phyloP scores from a whole-genome alignment of 2,329 filamentous ascomycete genomes.

The Dactylellina haptotyla region DNA sequence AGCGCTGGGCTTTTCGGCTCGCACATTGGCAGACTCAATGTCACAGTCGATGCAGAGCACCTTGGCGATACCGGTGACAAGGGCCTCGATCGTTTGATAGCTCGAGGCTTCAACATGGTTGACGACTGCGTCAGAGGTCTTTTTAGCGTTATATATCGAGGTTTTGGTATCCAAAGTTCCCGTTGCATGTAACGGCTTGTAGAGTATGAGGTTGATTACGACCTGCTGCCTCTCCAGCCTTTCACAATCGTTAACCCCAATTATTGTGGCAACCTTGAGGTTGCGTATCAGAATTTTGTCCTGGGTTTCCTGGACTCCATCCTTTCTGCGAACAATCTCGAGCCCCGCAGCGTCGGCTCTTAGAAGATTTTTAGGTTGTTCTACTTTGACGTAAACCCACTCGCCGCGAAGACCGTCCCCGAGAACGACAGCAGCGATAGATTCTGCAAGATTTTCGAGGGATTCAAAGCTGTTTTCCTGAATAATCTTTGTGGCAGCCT shows the following conservation, averaged over 20 bases:
- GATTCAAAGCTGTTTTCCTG: constrained; percentile 54
- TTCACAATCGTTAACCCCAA: constrained; percentile 68
- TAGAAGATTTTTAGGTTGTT: constrained; percentile 57
- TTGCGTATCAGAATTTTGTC: constrained; percentile 57
- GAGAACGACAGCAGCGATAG: constrained; percentile 54
- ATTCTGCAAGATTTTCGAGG: constrained; percentile 57
- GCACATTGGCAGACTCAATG: constrained; percentile 64
- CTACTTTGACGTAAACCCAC: constrained; percentile 57
- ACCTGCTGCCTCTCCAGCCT: constrained; percentile 66
- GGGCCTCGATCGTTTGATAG: constrained; percentile 66
- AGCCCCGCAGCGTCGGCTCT: constrained; percentile 57
- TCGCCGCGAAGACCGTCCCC: constrained; percentile 55
- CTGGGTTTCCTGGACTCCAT: constrained; percentile 50
- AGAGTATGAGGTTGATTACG: constrained; percentile 60
- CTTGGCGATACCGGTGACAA: constrained; percentile 65
- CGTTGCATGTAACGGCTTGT: constrained; percentile 57
- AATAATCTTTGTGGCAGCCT: constrained; percentile 54
- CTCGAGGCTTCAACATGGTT: constrained; percentile 63
- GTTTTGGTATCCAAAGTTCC: constrained; percentile 60
- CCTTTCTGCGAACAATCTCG: constrained; percentile 55
- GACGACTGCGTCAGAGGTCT: constrained; percentile 55
- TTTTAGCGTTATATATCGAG: constrained; percentile 55
- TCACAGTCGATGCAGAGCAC: constrained; percentile 64
- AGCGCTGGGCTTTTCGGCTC: constrained; percentile 66
- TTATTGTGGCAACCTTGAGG: constrained; percentile 60